Conservation (phyloP, 441 rosid species). For the Flueggea neowawraea region DNA sequence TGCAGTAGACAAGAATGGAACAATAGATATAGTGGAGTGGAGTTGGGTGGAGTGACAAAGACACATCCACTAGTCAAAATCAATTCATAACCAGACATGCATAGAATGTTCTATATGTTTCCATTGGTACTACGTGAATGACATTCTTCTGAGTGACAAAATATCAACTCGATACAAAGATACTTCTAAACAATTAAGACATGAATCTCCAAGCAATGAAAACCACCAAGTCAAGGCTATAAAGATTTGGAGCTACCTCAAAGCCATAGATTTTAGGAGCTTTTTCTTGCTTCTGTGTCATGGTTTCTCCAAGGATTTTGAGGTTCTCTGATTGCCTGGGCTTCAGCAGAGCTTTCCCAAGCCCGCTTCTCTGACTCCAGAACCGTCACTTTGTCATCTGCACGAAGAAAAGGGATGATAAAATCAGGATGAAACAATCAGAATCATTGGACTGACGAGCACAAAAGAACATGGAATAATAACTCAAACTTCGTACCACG, state of each 20-base stretch:
- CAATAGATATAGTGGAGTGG: neutral
- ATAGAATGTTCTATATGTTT: neutral
- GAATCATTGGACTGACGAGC: neutral
- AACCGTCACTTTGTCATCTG: constrained; percentile 89
- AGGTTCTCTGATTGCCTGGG: constrained; percentile 75
- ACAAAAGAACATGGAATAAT: too few relatives aligned
- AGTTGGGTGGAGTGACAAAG: neutral
- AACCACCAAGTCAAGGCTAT: neutral
- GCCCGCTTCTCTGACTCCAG: constrained; percentile 86
- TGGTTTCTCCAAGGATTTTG: constrained; percentile 89
- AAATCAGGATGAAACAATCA: neutral
- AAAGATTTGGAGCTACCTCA: neutral
- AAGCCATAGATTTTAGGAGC: constrained; percentile 19
- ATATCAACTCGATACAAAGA: neutral
- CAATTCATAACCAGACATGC: neutral
- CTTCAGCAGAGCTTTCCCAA: constrained; percentile 75
- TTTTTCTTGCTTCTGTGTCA: constrained; percentile 40
- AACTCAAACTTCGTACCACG: too few relatives aligned
- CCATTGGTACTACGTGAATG: neutral
- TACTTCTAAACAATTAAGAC: neutral
- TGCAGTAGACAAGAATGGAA: neutral
- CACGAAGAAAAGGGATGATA: constrained; percentile 12
- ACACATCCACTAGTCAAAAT: neutral
- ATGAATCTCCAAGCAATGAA: neutral
- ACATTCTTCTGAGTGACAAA: neutral